Evolutionary conservation across 371 early-diverging fungal species (phyloP), one percentile per base, ranked within the genome.

Genomic region (Mucor irregularis): DNA sequence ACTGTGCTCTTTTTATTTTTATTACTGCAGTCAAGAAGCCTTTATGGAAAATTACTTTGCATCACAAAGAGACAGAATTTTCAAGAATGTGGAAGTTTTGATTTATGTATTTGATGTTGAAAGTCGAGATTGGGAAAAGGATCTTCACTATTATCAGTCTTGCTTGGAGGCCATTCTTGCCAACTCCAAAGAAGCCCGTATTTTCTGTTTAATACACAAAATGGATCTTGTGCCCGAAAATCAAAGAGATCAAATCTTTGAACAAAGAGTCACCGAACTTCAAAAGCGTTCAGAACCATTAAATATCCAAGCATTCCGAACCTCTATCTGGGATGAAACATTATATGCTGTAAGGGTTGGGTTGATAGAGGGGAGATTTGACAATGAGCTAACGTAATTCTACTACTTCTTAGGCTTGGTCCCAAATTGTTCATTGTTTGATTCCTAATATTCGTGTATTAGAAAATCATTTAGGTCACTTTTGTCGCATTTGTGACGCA

Each of bases 31-130:
- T 9, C 97, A 98, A 73, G 94, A 95, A 61, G 88, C 90, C 17
- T 98, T 96, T 73, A 91, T 98, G 95, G 96, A 96, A 68, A 93
- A 90, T 71, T 98, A 95, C 69, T 88, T 96, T 78, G 86, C 90
- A 16, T 86, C 90, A 34, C 94, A 96, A 63, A 80, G 90, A 54
- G 95, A 96, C 55, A 90, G 92, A 61, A 94, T 98, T 38, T 98
- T 98, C 72, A 87, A 92, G 49, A 94, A 95, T 71, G 98, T 96
- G n/a, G 96, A 96, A 73, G 95, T 98, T 24, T 80, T 98, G 29
- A 96, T 98, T 61, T 98, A 95, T 64, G 96, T 96, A 46, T 96
- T 98, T 74, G 98, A 98, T 71, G 90, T 98, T 21, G 98, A 98
- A 71, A 90, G 89, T 31, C 76, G 93, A 46, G 96, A 96, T 61